Percentiles rank a stretch among this genome's conserved stretches.
phyloP scores from a whole-genome alignment of 2,329 filamentous ascomycete genomes.

The Myriosclerotinia duriaeana region DNA sequence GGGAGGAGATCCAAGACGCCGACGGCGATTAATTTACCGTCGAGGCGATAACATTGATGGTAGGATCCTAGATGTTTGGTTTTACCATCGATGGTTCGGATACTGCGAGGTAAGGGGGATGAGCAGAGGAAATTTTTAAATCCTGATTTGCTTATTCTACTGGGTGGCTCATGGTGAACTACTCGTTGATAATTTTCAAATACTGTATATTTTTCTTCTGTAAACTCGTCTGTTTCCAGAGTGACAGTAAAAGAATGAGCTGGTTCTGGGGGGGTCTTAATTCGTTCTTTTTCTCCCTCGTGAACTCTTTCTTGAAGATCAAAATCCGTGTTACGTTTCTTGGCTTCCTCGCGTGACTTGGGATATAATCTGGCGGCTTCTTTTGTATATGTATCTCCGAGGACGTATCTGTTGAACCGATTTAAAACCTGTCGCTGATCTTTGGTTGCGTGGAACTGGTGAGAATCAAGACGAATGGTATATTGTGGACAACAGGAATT shows the following conservation, averaged over 20 bases:
- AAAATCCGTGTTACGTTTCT: conserved; percentile 65
- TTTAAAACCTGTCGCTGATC: conserved; percentile 76
- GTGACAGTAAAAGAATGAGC: conserved; percentile 68
- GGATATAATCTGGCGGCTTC: conserved; percentile 65
- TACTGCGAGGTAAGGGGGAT: conserved; percentile 57
- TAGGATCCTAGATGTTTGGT: conserved; percentile 66
- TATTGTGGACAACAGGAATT: conserved; percentile 91
- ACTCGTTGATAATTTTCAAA: conserved; percentile 73
- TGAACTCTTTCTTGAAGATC: conserved; percentile 66
- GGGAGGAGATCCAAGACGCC: conserved; percentile 76
- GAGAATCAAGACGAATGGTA: conserved; percentile 70
- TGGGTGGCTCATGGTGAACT: conserved; percentile 66
- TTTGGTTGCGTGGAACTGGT: conserved; percentile 62
- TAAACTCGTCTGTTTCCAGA: conserved; percentile 68
- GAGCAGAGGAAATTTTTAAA: conserved; percentile 74
- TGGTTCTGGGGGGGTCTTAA: conserved; percentile 58
- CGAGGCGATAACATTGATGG: conserved; percentile 78
- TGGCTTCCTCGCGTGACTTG: conserved; percentile 63
- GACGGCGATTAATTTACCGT: conserved; percentile 73
- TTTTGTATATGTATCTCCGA: conserved; percentile 66
- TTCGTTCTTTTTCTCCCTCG: conserved; percentile 55
- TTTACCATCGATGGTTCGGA: conserved; percentile 51
- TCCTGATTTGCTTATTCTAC: conserved; percentile 57
- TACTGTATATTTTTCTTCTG: conserved; percentile 71
- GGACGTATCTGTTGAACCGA: conserved; percentile 69